Evolutionary conservation across 2,329 filamentous ascomycete species (phyloP).

Genomic region (Plenodomus biglobosus): DNA sequence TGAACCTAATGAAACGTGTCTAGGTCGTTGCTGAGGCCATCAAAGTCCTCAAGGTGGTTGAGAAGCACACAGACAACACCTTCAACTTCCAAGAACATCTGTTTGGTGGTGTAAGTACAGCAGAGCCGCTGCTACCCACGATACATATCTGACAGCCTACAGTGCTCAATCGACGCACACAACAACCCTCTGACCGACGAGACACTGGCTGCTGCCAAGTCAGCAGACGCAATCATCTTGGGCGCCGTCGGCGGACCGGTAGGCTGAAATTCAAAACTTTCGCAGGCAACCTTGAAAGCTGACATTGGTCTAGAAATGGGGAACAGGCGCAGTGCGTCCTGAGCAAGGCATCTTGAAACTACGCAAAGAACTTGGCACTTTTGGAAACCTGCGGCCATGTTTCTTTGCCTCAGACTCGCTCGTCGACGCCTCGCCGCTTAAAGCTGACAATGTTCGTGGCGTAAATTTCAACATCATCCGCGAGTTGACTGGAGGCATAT

Average conservation of each 20-base stretch:
- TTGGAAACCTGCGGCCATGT: constrained; percentile 93
- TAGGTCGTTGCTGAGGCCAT: constrained; percentile 81
- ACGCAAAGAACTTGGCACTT: constrained; percentile 90
- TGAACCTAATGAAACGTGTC: constrained; percentile 20
- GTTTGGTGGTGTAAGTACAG: constrained; percentile 77
- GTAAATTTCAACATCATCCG: constrained; percentile 92
- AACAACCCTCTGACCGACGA: constrained; percentile 79
- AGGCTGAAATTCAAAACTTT: constrained; percentile 31
- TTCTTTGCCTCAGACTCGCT: constrained; percentile 83
- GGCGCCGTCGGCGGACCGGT: constrained; percentile 92
- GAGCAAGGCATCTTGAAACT: constrained; percentile 90
- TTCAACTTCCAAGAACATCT: constrained; percentile 92
- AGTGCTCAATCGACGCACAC: constrained; percentile 87
- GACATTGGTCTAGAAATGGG: constrained; percentile 70
- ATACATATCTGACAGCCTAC: constrained; percentile 4
- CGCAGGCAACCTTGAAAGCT: background rate
- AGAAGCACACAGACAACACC: constrained; percentile 71
- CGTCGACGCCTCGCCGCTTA: constrained; percentile 82
- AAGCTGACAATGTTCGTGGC: constrained; percentile 79
- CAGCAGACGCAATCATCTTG: constrained; percentile 85
- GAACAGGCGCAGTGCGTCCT: constrained; percentile 81
- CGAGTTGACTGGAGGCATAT: constrained; percentile 89
- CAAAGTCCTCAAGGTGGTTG: constrained; percentile 81
- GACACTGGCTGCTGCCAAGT: constrained; percentile 79
- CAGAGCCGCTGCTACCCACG: background rate